Evolutionary conservation across 1,284 basidiomycete species (phyloP), one percentile per base, ranked within the genome.

Genomic region (Xanthoconium separans): DNA sequence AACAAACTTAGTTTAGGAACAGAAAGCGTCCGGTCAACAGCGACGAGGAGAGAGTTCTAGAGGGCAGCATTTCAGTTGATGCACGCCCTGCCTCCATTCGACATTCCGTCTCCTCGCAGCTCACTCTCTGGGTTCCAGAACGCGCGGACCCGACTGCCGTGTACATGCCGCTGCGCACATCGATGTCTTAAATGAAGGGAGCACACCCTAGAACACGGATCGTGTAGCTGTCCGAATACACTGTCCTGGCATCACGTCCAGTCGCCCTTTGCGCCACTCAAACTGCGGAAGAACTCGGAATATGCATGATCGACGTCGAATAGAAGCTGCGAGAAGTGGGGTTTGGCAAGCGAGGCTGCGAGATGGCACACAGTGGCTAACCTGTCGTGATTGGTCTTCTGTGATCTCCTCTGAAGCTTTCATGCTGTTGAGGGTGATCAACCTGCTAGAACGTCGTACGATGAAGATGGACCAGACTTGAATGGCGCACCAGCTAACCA

Each of bases 301-400:
- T 99, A 99, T 0, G 96, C 95, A 62, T 95, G 87, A 64, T 99
- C 96, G 47, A 98, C 91, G 66, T 99, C 97, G 67, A 98, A 99
- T 8, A 95, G 80, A 62, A 98, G 82, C 92, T 98, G 64, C 22
- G 1, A 36, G 9, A 44, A 37, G 24, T 31, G 9, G 18, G n/a
- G n/a, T 30, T 55, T 5, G 2, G 53, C 33, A 4, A 54, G 24
- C 31, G 46, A 47, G 10, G 15, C 3, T 2, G 8, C 7, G 43
- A 24, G 44, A 24, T n/a, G 41, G 41, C 34, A 43, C 47, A 10
- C 13, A 27, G 24, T n/a, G n/a, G n/a, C 78, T 50, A 54, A 91
- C 93, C 81, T 98, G 95, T 54, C 97, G 78, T 2, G 92, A 90
- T 67, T 99, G 95, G 61, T 98, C 95, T 56, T 99, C 95, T 1